Base-by-base conservation (phyloP, 225 moss, liverwort and hornwort species). In the Climacium dendroides region DNA sequence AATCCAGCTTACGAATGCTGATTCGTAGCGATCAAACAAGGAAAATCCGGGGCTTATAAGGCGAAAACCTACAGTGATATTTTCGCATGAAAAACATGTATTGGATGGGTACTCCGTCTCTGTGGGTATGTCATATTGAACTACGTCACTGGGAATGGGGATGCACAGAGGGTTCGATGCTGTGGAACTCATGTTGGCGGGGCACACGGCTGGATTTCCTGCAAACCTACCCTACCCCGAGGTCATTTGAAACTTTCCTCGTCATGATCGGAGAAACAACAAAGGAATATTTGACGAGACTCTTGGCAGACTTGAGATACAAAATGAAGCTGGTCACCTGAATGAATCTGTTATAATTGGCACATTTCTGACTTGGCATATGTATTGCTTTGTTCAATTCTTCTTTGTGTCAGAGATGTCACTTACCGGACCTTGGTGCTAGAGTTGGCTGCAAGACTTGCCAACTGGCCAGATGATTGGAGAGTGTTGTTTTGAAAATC, bases 401-500 rank as follows among this genome's bases (percentile, higher is more conserved):
- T 55, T 35, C 29, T 53, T 71, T 19, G 53, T 28, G 73, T 6
- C 54, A 79, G 43, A 63, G 73, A 52, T 63, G 55, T 29, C 10
- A 73, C 85, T 63, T 64, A 89, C 89, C 85, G 63, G 63, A 85
- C 89, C 23, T 24, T 6, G 17, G 89, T 85, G 8, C n/a, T 45
- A 63, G 80, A 54, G 57, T 37, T 55, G 74, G 85, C 80, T 34
- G 9, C 80, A 20, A 89, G 74, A 73, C 3, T 85, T 85, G 85
- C 89, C 64, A 89, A 62, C 55, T 85, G 89, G 18, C 80, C 55
- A 54, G 43, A 62, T 62, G 71, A 41, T 35, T 41, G 7, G 43
- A 88, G 85, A 85, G 11, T 85, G 80, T 88, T 88, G 88, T 85
- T 84, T 80, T 88, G 88, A 35, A 88, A 80, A 60, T 88, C 88